Evolutionary conservation across 768 basidiomycete genomes (phyloP).

Genomic region (Pilatotrama ljubarskyi): DNA sequence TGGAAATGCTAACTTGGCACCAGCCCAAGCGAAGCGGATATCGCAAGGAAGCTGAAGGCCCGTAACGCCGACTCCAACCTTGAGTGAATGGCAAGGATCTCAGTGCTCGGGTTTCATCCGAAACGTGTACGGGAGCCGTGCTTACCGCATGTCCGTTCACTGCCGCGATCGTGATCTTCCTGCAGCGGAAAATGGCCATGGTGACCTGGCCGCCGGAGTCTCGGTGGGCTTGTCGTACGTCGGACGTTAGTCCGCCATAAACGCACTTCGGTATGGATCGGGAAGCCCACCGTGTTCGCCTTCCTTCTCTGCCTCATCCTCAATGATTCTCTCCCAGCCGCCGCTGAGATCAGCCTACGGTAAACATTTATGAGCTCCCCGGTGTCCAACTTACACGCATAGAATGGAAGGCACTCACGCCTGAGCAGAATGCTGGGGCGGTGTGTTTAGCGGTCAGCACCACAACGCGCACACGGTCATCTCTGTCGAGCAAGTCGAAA

Average conservation of each 20-base stretch:
- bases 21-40: slow-evolving; percentile 52
- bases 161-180: slow-evolving; percentile 54
- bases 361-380: background rate
- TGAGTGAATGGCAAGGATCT: background rate
- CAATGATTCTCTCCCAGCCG: slow-evolving; percentile 46
- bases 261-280: too few relatives aligned
- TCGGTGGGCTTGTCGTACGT: slow-evolving; percentile 39
- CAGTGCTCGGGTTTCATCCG: background rate
- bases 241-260: too few relatives aligned
- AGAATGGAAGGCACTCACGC: slow-evolving; percentile 36
- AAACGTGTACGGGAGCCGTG: background rate
- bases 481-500: slow-evolving; percentile 49
- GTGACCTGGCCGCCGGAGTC: slow-evolving; percentile 50
- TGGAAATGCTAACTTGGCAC: slow-evolving; percentile 49
- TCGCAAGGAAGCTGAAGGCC: slow-evolving; percentile 53
- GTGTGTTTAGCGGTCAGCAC: slow-evolving; percentile 52
- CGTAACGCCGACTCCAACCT: slow-evolving; percentile 53
- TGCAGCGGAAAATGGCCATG: slow-evolving; percentile 50
- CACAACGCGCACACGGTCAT: slow-evolving; percentile 53
- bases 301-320: slow-evolving; percentile 43
- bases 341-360: slow-evolving; percentile 49
- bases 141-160: slow-evolving; percentile 52
- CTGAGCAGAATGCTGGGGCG: slow-evolving; percentile 55
- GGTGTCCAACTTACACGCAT: background rate
- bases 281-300: slow-evolving; percentile 44